Evolutionary conservation across 441 rosid species (phyloP).

Genomic region (Eruca vesicaria): DNA sequence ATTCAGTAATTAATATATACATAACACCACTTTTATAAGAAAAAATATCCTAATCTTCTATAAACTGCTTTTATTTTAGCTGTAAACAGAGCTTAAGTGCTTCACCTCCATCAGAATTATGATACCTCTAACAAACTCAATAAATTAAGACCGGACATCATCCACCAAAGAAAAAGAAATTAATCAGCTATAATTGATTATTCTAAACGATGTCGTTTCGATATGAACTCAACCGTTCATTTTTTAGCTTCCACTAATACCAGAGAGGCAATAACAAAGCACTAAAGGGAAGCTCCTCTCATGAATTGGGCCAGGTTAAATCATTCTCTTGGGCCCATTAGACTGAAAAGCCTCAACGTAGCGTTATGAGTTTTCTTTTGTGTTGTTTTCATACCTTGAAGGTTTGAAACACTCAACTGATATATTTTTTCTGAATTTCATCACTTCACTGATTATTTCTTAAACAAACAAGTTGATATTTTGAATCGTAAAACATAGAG

Average conservation of each 20-base stretch:
- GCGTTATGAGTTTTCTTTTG: neutral
- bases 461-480: neutral
- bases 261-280: too few relatives aligned
- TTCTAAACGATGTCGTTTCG: too few relatives aligned
- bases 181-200: too few relatives aligned
- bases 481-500: neutral
- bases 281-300: too few relatives aligned
- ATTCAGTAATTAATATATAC: neutral
- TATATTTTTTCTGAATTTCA: too few relatives aligned
- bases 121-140: too few relatives aligned
- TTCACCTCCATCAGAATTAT: slow-evolving; percentile 8
- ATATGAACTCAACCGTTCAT: too few relatives aligned
- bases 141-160: too few relatives aligned
- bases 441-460: slow-evolving; percentile 14
- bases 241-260: too few relatives aligned
- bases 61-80: neutral
- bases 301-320: too few relatives aligned
- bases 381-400: slow-evolving; percentile 1
- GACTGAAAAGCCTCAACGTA: neutral
- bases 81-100: slow-evolving; percentile 22
- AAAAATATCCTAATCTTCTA: slow-evolving; percentile 20
- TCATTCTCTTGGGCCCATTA: neutral
- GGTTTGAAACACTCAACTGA: too few relatives aligned
- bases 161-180: too few relatives aligned
- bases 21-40: slow-evolving; percentile 10